phyloP scores from a whole-genome alignment of 306 rosid genomes.

The Vigna unguiculata region DNA sequence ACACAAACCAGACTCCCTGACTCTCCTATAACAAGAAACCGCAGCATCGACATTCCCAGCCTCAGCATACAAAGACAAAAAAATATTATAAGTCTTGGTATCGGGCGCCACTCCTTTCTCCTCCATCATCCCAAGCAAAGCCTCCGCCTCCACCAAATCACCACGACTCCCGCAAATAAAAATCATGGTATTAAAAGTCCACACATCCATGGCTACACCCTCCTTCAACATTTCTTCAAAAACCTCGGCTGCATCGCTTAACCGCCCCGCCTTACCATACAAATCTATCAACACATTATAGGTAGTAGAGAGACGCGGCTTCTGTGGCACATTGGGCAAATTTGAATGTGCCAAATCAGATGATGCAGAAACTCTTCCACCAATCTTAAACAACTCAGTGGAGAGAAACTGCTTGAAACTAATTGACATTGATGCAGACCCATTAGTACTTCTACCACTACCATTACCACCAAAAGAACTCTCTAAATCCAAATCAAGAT shows the following conservation, averaged over 20 bases:
- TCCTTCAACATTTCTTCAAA: constrained; percentile 84
- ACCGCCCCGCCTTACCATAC: constrained; percentile 90
- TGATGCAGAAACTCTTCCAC: constrained; percentile 60
- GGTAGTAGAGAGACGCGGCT: constrained; percentile 72
- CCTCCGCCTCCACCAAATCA: constrained; percentile 77
- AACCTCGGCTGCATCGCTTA: constrained; percentile 78
- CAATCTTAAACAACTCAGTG: constrained; percentile 88
- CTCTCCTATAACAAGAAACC: constrained; percentile 64
- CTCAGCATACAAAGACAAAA: constrained; percentile 80
- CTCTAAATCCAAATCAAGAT: constrained; percentile 65
- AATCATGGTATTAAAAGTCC: constrained; percentile 90
- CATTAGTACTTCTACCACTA: constrained; percentile 33
- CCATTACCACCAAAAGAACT: constrained; percentile 13
- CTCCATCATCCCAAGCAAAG: constrained; percentile 84
- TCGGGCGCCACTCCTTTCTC: constrained; percentile 77
- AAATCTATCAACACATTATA: constrained; percentile 83
- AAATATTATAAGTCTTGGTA: constrained; percentile 81
- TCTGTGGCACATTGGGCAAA: constrained; percentile 19
- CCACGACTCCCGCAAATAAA: constrained; percentile 86
- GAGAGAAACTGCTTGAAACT: constrained; percentile 84
- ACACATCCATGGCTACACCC: constrained; percentile 78
- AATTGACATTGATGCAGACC: constrained; percentile 55
- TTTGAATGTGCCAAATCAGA: constrained; percentile 19
- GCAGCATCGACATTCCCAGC: constrained; percentile 70
- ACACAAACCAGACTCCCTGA: constrained; percentile 75